Evolutionary conservation across 2,329 filamentous ascomycete genomes (phyloP), one percentile per base, ranked within the genome.

Genomic region (Monosporascus sp.): DNA sequence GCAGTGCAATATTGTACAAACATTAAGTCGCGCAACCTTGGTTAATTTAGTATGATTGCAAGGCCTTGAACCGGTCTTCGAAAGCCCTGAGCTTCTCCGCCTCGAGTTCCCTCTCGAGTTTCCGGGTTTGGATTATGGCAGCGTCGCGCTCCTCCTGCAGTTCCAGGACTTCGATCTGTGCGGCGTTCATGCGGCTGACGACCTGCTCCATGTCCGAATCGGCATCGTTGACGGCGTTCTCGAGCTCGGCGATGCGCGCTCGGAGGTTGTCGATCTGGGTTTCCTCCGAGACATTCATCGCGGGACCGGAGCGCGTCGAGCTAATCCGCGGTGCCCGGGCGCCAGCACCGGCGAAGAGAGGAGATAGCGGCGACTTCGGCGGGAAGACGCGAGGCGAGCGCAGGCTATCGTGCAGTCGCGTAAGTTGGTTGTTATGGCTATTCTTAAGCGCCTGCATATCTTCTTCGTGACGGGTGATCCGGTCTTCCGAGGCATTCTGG

Each of bases 401-500:
- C 52, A 69, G 51, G 60, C 64, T 60, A 67, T 80, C 73, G 68
- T 85, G 85, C 64, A 90, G 81, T 15, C 93, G 87, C 59, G 85
- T 84, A 35, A 97, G 81, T 63, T 94, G 88, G 18, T 78, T 77
- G 65, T 82, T 90, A 65, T 94, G 85, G 54, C 83, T 88, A 52
- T 95, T 90, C 60, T 87, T 86, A 51, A 97, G 74, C 22, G 80
- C 76, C 18, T 82, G 75, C 38, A 96, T 81, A 70, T 97, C 91
- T 38, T 94, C 90, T 68, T 97, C 94, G 65, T 97, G 91, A 48
- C 84, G 85, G 44, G 82, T 75, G 53, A 97, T 83, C 39, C 86
- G 85, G 48, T 93, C 91, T 68, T 99, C 94, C 0, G 90, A 93
- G 20, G 88, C 82, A 52, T 90, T 86, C 69, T 97, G 93, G 2